Evolutionary conservation across 2,329 filamentous ascomycete genomes (phyloP).

Genomic region (Diplocarpon rosae): DNA sequence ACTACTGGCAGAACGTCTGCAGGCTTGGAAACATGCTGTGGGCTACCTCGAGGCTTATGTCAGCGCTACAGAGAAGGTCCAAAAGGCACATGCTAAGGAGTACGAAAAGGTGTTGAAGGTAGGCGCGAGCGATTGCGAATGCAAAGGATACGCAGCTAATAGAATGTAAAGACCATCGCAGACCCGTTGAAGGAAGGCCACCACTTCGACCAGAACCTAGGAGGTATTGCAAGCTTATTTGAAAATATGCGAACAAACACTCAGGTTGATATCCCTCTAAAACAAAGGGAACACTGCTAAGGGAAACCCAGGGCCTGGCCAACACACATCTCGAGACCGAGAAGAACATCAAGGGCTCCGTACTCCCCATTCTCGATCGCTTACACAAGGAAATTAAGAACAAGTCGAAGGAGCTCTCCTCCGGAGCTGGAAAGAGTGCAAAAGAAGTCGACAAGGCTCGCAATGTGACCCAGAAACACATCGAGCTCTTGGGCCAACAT

Average conservation of each 20-base stretch:
- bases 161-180: conserved; percentile 55
- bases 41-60: conserved; percentile 89
- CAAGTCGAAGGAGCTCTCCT: conserved; percentile 80
- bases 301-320: conserved; percentile 53
- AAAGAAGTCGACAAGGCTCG: conserved; percentile 91
- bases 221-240: conserved; percentile 80
- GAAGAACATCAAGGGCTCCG: conserved; percentile 75
- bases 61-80: conserved; percentile 70
- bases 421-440: conserved; percentile 70
- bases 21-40: conserved; percentile 93
- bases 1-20: conserved; percentile 75
- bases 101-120: conserved; percentile 92
- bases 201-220: conserved; percentile 86
- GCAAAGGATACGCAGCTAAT: background rate
- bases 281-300: background rate
- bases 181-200: conserved; percentile 79
- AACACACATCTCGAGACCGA: conserved; percentile 87
- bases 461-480: conserved; percentile 81
- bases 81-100: conserved; percentile 79
- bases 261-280: conserved; percentile 37
- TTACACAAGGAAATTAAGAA: conserved; percentile 94
- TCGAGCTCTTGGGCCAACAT: conserved; percentile 83
- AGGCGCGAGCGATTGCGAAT: background rate
- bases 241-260: conserved; percentile 92
- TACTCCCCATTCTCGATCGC: conserved; percentile 80